Percentiles rank a stretch among this genome's conserved stretches.
Conservation (phyloP, 148 eudicot genomes). For the Rhododendron simsii region DNA sequence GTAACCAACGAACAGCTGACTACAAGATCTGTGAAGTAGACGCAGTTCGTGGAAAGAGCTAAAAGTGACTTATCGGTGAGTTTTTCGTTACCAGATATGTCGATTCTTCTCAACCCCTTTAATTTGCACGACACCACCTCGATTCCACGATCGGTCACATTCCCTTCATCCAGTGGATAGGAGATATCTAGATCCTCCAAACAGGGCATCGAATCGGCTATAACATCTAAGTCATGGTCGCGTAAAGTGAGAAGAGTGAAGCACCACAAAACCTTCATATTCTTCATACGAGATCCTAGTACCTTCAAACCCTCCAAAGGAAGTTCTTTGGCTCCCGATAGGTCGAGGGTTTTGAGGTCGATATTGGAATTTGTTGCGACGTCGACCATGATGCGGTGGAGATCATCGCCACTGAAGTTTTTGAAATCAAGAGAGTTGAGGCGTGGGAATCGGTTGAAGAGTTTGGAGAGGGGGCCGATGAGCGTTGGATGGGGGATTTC, state of each 20-base stretch:
- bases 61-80: constrained; percentile 48
- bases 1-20: constrained; percentile 44
- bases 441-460: constrained; percentile 37
- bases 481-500: constrained; percentile 26
- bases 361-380: constrained; percentile 17
- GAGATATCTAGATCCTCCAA: constrained; percentile 50
- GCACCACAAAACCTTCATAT: constrained; percentile 36
- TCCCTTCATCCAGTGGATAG: constrained; percentile 14
- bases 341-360: constrained; percentile 19
- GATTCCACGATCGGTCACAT: constrained; percentile 46
- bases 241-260: not conserved
- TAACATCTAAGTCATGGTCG: constrained; percentile 31
- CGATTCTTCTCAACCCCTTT: constrained; percentile 33
- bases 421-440: constrained; percentile 16
- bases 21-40: constrained; percentile 37
- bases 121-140: constrained; percentile 38
- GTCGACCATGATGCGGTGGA: constrained; percentile 19
- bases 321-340: constrained; percentile 27
- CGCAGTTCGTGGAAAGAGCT: constrained; percentile 39
- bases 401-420: not conserved
- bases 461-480: constrained; percentile 23
- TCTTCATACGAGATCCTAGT: constrained; percentile 15
- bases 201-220: constrained; percentile 26
- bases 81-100: constrained; percentile 43
- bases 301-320: constrained; percentile 22